Base-by-base conservation (phyloP, 352 stramenopile species). In the Pythium monospermum region DNA sequence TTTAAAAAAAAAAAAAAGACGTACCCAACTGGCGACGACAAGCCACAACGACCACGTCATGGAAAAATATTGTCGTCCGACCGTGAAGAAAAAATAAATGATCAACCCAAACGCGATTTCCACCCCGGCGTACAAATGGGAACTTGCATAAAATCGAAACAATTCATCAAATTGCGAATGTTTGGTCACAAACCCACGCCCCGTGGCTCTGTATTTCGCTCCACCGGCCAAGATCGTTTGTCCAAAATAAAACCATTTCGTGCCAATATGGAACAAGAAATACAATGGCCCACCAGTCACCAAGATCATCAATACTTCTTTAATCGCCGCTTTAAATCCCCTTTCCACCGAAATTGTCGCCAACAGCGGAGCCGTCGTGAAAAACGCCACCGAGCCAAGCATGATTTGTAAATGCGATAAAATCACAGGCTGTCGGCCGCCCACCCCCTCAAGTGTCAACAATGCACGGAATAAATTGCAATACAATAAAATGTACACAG, bases 231-330 rank as follows among this genome's bases (percentile, higher is more conserved):
- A 73, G 70, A 99, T 97, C 11, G 97, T 99, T 64, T 99, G 97
- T 6, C 94, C 91, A 67, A 98, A 99, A 84, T 99, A 99, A 65
- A 98, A 98, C 66, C 95, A 97, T 60, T 98, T 98, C 19, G 96
- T 99, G 59, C 98, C 96, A 55, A 99, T 99, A 70, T 99, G 97
- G 78, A 99, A 99, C 67, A 99, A 89, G 64, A 99, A 99, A 75
- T 99, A 98, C 18, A 99, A 75, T 38, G 97, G 97, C 1, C 96
- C 97, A 39, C 96, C 96, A 31, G 95, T 99, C 16, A 98, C 81
- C 47, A 99, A 93, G 35, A 99, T 96, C 66, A 98, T 92, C 25
- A 98, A 67, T 25, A 98, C 90, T 52, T 94, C 81, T 49, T 85
- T 96, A 39, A 96, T 48, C 41, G 94, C 96, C 12, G 88, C 84